A percentile compares a stretch with the other conserved stretches of the same genome.
Evolutionary conservation across 2,329 filamentous ascomycete species (phyloP).

Genomic region (Verticillium dahliae): DNA sequence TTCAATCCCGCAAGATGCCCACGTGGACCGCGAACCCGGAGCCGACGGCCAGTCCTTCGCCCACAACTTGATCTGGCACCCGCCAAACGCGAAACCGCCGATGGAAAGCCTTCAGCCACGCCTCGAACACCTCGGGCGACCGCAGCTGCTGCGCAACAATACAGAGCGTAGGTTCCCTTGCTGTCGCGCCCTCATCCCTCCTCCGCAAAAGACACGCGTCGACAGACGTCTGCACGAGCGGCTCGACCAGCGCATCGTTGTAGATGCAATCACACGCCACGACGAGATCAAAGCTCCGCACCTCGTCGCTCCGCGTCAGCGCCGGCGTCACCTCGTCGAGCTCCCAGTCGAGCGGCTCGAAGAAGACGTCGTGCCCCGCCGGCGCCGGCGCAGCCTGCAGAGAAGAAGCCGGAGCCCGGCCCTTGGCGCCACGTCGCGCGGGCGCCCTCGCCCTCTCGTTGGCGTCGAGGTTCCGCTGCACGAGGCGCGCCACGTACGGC

Average conservation of each 20-base stretch:
- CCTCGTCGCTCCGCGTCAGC: constrained; percentile 27
- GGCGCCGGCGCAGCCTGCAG: not conserved
- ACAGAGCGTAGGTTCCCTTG: constrained; percentile 54
- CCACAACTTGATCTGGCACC: constrained; percentile 58
- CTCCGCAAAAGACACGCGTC: constrained; percentile 61
- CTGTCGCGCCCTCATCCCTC: constrained; percentile 6
- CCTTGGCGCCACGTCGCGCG: constrained; percentile 6
- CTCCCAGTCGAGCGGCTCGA: constrained; percentile 79
- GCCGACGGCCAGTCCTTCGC: constrained; percentile 49
- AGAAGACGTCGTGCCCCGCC: constrained; percentile 36
- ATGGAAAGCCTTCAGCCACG: constrained; percentile 68
- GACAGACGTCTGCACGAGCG: constrained; percentile 74
- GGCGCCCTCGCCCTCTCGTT: constrained; percentile 35
- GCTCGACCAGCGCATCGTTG: constrained; percentile 78
- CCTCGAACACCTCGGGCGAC: constrained; percentile 75
- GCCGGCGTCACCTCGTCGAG: constrained; percentile 42
- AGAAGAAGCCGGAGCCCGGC: constrained; percentile 4
- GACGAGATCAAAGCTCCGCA: constrained; percentile 59
- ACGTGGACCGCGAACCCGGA: constrained; percentile 81
- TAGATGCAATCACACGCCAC: constrained; percentile 93
- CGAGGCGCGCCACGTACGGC: constrained; percentile 68
- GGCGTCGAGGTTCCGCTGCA: constrained; percentile 68
- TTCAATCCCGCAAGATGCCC: constrained; percentile 47
- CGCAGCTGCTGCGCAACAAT: constrained; percentile 86
- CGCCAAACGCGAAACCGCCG: constrained; percentile 68